Evolutionary conservation across 2,329 filamentous ascomycete genomes (phyloP).

Genomic region (Fonsecaea erecta): DNA sequence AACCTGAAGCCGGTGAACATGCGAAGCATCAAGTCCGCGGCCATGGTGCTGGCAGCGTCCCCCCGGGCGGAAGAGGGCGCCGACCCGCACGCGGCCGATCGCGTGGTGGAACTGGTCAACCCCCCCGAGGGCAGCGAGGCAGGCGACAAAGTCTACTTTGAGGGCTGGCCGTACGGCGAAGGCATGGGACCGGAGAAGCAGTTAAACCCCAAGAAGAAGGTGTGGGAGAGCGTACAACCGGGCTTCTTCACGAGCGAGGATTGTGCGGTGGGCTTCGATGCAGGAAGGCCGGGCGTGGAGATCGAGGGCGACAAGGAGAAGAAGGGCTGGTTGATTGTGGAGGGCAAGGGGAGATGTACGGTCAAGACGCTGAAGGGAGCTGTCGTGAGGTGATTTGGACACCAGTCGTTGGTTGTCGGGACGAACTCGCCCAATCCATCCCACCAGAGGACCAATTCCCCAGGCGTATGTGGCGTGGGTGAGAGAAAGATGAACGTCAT

Average conservation of each 20-base stretch:
- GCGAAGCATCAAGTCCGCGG: conserved; percentile 79
- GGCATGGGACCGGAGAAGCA: conserved; percentile 71
- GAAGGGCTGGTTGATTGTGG: conserved; percentile 71
- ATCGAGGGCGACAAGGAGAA: conserved; percentile 51
- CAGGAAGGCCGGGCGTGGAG: conserved; percentile 72
- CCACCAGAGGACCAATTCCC: not conserved
- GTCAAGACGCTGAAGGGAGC: conserved; percentile 81
- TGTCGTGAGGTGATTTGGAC: conserved; percentile 34
- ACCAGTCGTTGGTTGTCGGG: not conserved
- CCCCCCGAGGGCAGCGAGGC: conserved; percentile 79
- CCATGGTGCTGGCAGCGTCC: conserved; percentile 95
- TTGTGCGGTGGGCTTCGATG: conserved; percentile 86
- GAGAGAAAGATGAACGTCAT: not conserved
- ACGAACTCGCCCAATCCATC: not conserved
- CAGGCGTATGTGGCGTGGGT: not conserved
- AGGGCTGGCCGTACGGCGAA: conserved; percentile 84
- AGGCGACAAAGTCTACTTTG: conserved; percentile 88
- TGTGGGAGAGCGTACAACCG: conserved; percentile 96
- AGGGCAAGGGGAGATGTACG: conserved; percentile 75
- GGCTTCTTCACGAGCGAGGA: conserved; percentile 87
- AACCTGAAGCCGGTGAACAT: conserved; percentile 99
- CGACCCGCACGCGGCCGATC: conserved; percentile 79
- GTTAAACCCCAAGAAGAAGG: conserved; percentile 99
- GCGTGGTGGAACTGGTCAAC: conserved; percentile 78
- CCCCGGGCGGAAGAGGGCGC: conserved; percentile 76